Evolutionary conservation across 1,284 basidiomycete species (phyloP), one percentile per base, ranked within the genome.

Genomic region (Cutaneotrichosporon dermatis): DNA sequence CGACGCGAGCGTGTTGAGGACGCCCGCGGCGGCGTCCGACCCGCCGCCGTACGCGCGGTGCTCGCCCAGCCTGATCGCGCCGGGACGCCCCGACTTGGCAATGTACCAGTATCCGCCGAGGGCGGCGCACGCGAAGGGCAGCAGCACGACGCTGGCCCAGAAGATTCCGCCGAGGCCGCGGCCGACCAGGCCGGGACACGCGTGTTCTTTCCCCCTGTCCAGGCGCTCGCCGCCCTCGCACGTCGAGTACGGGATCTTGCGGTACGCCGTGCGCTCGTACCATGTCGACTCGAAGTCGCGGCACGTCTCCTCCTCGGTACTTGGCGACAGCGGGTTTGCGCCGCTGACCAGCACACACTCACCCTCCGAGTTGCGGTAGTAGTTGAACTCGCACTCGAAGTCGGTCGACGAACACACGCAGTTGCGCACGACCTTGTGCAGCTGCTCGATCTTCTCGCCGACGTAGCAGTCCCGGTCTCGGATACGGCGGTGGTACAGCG

Each of bases 331-430:
- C 0, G 90, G 81, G 6, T 78, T 75, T 0, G 85, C 87, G 12
- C 88, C 90, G 3, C 83, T 76, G 1, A 86, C 84, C 13, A 92
- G 83, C 0, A 89, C 87, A 70, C 93, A 96, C 46, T 87, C 79
- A 57, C 85, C 88, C 4, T 80, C 79, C 0, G 73, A 75, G 65
- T 92, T 83, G 63, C 87, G 86, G 60, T 84, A 81, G 71, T 92
- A 81, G 75, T 96, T 96, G 82, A 92, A 97, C 80, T 96, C 93
- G 70, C 93, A 97, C 80, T 97, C 93, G 75, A 96, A 97, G 79
- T 97, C 93, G 0, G 82, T 79, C 9, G 76, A 68, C 0, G 79
- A 79, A 69, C 93, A 97, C 2, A 83, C 77, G 72, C 93, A 97
- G 63, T 88, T 87, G 56, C 83, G 79, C 35, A 87, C 83, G 25